Percentiles rank a stretch among this genome's conserved stretches.
phyloP scores from a whole-genome alignment of 306 rosid genomes.

The Carpinus viminea region DNA sequence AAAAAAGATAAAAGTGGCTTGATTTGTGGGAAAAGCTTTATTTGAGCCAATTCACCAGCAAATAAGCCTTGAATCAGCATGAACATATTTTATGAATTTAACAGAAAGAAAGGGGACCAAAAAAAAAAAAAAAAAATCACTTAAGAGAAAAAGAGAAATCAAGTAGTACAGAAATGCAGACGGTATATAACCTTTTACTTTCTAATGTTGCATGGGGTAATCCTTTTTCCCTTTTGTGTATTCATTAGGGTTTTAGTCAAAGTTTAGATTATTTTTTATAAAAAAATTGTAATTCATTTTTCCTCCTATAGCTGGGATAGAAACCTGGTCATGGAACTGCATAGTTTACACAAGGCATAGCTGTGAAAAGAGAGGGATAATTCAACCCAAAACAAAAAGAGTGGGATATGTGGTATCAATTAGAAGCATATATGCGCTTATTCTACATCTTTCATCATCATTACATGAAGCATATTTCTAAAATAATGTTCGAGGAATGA shows the following conservation, averaged over 20 bases:
- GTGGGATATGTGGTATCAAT: too few species aligned
- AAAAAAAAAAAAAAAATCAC: too few species aligned
- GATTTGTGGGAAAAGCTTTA: background rate
- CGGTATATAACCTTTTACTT: slow-evolving; percentile 1
- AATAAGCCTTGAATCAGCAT: slow-evolving; percentile 4
- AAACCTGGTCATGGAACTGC: background rate
- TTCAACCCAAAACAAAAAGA: too few species aligned
- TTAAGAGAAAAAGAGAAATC: background rate
- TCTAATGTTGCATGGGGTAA: slow-evolving; percentile 13
- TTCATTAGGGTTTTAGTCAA: background rate
- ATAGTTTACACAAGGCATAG: background rate
- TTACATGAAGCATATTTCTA: background rate
- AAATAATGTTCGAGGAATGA: background rate
- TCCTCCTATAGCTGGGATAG: background rate
- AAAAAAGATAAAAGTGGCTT: background rate
- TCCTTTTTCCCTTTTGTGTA: background rate
- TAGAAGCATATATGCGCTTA: background rate
- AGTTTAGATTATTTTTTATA: background rate
- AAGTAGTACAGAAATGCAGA: too few species aligned
- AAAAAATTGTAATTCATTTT: background rate
- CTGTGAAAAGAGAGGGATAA: too few species aligned
- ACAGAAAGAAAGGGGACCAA: background rate
- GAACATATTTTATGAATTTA: background rate
- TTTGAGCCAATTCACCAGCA: background rate
- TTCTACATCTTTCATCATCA: background rate